phyloP scores from a whole-genome alignment of 2,329 filamentous ascomycete species.

The Pochonia chlamydosporia region DNA sequence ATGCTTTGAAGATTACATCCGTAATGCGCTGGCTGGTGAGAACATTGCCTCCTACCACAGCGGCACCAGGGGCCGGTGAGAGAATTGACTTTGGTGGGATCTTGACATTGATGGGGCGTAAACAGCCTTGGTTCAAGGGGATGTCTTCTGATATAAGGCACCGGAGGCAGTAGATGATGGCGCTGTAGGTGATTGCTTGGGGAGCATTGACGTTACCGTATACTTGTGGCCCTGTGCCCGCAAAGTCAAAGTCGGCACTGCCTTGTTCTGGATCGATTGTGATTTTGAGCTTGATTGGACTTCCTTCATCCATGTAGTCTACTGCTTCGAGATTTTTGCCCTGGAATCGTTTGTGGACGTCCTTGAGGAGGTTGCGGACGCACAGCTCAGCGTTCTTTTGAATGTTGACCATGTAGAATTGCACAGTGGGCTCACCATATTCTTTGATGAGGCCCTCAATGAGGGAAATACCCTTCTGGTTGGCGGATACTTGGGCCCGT shows the following conservation, averaged over 20 bases:
- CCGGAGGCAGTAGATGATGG: slow-evolving; percentile 82
- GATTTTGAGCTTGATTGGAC: slow-evolving; percentile 67
- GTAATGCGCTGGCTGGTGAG: slow-evolving; percentile 39
- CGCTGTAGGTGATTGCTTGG: slow-evolving; percentile 74
- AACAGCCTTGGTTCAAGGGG: slow-evolving; percentile 76
- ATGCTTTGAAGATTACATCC: slow-evolving; percentile 56
- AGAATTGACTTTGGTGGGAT: slow-evolving; percentile 71
- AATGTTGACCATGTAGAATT: slow-evolving; percentile 79
- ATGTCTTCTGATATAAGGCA: slow-evolving; percentile 77
- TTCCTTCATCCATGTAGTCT: slow-evolving; percentile 82
- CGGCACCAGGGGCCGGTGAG: slow-evolving; percentile 68
- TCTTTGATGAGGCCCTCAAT: slow-evolving; percentile 71
- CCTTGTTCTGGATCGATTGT: slow-evolving; percentile 70
- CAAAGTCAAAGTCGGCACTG: slow-evolving; percentile 76
- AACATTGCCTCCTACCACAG: slow-evolving; percentile 79
- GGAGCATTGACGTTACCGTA: slow-evolving; percentile 79
- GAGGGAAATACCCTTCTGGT: slow-evolving; percentile 79
- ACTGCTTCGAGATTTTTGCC: slow-evolving; percentile 64
- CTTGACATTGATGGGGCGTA: slow-evolving; percentile 67
- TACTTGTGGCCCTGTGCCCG: slow-evolving; percentile 72
- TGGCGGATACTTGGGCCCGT: slow-evolving; percentile 78
- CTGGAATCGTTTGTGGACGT: slow-evolving; percentile 63
- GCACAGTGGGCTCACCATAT: slow-evolving; percentile 71
- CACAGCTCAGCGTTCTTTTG: slow-evolving; percentile 73
- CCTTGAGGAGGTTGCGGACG: slow-evolving; percentile 66